Conservation (phyloP, 305 asterid species). For the Solanum hybrid region DNA sequence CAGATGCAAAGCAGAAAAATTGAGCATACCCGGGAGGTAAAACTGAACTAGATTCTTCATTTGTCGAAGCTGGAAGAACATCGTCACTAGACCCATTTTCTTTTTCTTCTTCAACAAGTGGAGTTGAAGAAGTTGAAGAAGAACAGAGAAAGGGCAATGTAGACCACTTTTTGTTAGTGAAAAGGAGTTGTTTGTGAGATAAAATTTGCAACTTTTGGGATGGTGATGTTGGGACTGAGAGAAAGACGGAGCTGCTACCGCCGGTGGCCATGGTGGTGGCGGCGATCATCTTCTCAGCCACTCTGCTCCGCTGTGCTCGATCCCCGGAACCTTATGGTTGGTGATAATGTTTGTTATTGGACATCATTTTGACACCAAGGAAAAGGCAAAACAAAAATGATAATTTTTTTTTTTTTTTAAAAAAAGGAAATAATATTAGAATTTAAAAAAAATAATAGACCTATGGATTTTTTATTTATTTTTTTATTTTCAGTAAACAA, state of each 20-base stretch:
- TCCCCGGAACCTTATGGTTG: not conserved
- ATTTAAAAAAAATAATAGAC: not conserved
- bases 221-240: conserved; percentile 19
- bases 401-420: fast-evolving
- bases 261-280: conserved; percentile 24
- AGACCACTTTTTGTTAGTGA: conserved; percentile 10
- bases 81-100: conserved; percentile 17
- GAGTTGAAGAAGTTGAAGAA: conserved; percentile 40
- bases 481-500: not conserved
- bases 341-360: not conserved
- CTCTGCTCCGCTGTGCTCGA: not conserved
- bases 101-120: conserved; percentile 24
- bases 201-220: conserved; percentile 4
- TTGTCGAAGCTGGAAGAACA: conserved; percentile 4
- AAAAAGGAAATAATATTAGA: not conserved
- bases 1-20: not conserved
- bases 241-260: conserved; percentile 31
- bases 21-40: conserved; percentile 30
- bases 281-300: not conserved
- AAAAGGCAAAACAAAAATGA: not conserved
- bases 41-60: conserved; percentile 19
- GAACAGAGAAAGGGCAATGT: conserved; percentile 13
- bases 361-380: not conserved
- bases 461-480: not conserved
- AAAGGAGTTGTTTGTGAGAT: conserved; percentile 6